Evolutionary conservation across 2,329 filamentous ascomycete species (phyloP), one percentile per base, ranked within the genome.

Genomic region (Colletotrichum sp.): DNA sequence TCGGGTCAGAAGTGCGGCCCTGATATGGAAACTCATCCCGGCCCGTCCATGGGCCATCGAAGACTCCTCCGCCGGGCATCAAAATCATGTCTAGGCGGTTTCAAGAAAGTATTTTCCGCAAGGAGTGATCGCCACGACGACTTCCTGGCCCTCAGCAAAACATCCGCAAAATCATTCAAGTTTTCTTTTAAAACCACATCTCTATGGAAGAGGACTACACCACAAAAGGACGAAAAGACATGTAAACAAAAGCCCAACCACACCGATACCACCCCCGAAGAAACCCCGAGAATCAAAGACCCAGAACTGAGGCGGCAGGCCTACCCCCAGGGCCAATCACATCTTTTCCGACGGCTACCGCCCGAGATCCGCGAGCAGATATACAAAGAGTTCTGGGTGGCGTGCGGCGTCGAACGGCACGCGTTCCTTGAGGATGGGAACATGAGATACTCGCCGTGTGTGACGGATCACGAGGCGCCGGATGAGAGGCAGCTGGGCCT

Each of bases 341-440:
- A 24, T 12, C 69, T 74, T 55, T 77, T 77, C 9, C 59, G 59
- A 4, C 43, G 56, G 10, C 61, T 77, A 8, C 76, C 76, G 10
- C 68, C 62, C 9, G 76, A 77, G 65, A 64, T 77, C 21, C 76
- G 76, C 12, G 38, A 72, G 24, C 74, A 72, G 61, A 76, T 77
- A 43, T 76, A 76, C 21, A 21, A 7, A 10, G 67, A 76, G 36
- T 76, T 58, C 4, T 77, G 74, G 71, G 24, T 48, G 4, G 56
- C 55, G 4, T 38, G 62, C 4, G 71, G 74, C 10, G 65, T 77
- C 5, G 26, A 75, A 21, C 69, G 76, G 5, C 76, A 77, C 32
- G 64, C 66, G 14, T 76, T 76, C 12, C 28, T 76, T 5, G 66
- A 13, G 36, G 32, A 68, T 3, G 18, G 58, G 8, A 13, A 48